Base-by-base conservation (phyloP, 225 moss, liverwort and hornwort species). In the Polytrichum formosum region DNA sequence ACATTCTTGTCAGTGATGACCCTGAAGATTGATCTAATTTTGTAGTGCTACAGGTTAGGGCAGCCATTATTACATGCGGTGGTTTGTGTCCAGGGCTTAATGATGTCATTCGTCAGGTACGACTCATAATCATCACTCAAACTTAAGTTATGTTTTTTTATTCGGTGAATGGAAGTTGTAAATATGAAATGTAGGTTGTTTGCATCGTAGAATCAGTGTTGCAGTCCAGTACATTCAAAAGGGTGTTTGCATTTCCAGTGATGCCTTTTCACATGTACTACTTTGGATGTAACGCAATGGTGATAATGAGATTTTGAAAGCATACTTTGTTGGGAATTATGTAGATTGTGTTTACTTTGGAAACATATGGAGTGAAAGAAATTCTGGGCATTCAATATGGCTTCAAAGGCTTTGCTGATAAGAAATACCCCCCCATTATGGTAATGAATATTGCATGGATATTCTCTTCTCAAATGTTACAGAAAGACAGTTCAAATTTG, bases 371-470 rank as follows among this genome's bases (percentile, higher is more conserved):
- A 31, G 93, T 96, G 62, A 90, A 85, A 78, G 93, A 96, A 60
- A 96, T 96, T 64, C 2, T 96, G 17, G 96, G 96, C 37, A 80
- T 96, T 76, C 93, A 91, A 28, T 96, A 93, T 72, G 96, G 93
- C 23, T 96, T 93, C 66, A 90, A 86, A 70, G 96, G 96, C 77
- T 96, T 96, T 70, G 88, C 92, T 53, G 96, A 93, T 75, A 85
- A 90, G 75, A 87, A 87, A 86, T 91, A 92, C 33, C 92, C 95
- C 6, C 95, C 95, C 56, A 80, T 92, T 56, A 84, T 81, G 91
- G 95, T 95, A 80, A 46, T 46, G 46, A 10, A 13, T 46, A 16
- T 37, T 37, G 37, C 10, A 2, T 10, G 37, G 9, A 37, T 37
- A 35, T 10, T 46, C 2, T 37, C 13, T 13, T 16, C 46, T 16